Evolutionary conservation across 2,329 filamentous ascomycete genomes (phyloP).

Genomic region (Sporothrix variecibatus): DNA sequence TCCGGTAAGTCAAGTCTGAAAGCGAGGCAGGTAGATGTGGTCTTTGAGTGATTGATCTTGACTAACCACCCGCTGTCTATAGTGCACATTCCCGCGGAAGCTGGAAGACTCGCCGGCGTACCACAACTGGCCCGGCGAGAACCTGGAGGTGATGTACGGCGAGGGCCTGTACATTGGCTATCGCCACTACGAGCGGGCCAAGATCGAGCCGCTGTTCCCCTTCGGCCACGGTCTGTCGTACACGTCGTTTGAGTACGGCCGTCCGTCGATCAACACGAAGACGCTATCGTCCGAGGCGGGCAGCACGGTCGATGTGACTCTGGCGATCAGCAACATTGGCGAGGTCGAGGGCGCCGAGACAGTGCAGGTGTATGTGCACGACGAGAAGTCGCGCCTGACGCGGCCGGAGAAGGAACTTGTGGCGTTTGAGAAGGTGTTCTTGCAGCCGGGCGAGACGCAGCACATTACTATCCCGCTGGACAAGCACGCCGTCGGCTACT

Average conservation of each 20-base stretch:
- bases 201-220: constrained; percentile 63
- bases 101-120: constrained; percentile 69
- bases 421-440: constrained; percentile 65
- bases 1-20: constrained; percentile 47
- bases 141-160: constrained; percentile 67
- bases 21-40: no score
- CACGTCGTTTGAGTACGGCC: constrained; percentile 66
- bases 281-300: constrained; percentile 40
- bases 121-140: constrained; percentile 73
- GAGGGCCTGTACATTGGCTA: constrained; percentile 76
- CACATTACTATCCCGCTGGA: constrained; percentile 51
- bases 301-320: constrained; percentile 46
- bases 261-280: constrained; percentile 43
- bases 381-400: constrained; percentile 62
- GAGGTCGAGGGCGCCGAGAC: constrained; percentile 59
- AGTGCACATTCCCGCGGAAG: constrained; percentile 65
- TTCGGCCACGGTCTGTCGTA: constrained; percentile 77
- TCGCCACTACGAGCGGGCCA: constrained; percentile 66
- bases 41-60: not conserved
- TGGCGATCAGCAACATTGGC: constrained; percentile 59
- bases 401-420: constrained; percentile 71
- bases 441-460: constrained; percentile 58
- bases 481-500: constrained; percentile 61
- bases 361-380: constrained; percentile 68
- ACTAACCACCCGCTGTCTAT: not conserved